Conservation (phyloP, 176 grass and related monocot genomes). For the Hsuehochloa calcarea region DNA sequence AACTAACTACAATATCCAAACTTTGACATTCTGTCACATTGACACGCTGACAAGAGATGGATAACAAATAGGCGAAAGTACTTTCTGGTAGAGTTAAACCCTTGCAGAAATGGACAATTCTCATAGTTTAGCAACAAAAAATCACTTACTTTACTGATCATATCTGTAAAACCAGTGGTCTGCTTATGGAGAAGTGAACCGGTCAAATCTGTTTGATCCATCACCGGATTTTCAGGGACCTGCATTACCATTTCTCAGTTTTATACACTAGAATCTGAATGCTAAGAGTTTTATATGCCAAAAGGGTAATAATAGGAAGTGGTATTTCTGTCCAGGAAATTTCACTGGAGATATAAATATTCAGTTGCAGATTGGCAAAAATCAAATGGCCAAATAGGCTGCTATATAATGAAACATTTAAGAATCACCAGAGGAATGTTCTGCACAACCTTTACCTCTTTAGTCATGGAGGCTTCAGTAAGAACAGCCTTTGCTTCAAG, state of each 20-base stretch:
- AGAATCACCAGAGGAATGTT: neutral
- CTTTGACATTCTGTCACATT: conserved; percentile 17
- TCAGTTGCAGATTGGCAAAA: conserved; percentile 1
- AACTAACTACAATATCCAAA: neutral
- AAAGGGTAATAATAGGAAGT: neutral
- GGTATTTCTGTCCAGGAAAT: neutral
- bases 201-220: conserved; percentile 16
- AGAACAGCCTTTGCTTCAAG: conserved; percentile 55
- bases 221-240: conserved; percentile 15
- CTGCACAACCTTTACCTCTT: conserved; percentile 37
- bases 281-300: neutral
- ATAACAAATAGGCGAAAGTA: neutral
- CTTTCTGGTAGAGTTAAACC: conserved; percentile 4
- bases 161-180: neutral
- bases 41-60: neutral
- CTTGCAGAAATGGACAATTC: conserved; percentile 3
- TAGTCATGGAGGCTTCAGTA: conserved; percentile 33
- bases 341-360: neutral
- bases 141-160: conserved; percentile 14
- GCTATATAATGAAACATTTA: neutral
- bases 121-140: neutral
- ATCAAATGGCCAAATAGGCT: conserved; percentile 12
- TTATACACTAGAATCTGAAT: conserved; percentile 22
- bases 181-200: conserved; percentile 26
- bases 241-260: conserved; percentile 22